phyloP scores from a whole-genome alignment of 768 basidiomycete genomes.

The Ramaria sp. region DNA sequence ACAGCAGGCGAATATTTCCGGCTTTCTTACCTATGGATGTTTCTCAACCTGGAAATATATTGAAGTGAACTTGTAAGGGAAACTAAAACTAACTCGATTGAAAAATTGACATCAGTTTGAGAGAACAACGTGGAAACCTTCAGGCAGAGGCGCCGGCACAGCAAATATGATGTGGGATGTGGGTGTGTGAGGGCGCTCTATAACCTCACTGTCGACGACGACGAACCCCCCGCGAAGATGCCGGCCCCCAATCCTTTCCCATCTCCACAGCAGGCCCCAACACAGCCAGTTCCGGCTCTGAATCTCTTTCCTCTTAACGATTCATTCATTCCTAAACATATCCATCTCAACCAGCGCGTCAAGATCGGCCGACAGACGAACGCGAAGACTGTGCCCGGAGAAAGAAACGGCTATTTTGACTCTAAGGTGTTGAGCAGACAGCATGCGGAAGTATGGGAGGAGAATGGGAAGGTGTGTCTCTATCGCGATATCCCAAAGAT shows the following conservation, averaged over 20 bases:
- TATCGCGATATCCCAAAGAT: neutral
- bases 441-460: constrained; percentile 98
- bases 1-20: too few relatives aligned
- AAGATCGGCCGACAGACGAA: constrained; percentile 97
- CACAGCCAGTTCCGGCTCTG: constrained; percentile 24
- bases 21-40: too few relatives aligned
- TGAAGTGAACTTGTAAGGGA: too few relatives aligned
- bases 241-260: constrained; percentile 4
- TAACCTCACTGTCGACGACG: too few relatives aligned
- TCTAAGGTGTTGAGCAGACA: constrained; percentile 88
- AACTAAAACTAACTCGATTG: too few relatives aligned
- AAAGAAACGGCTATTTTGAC: constrained; percentile 95
- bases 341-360: constrained; percentile 68
- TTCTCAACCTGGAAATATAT: too few relatives aligned
- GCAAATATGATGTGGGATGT: too few relatives aligned
- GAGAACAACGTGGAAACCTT: too few relatives aligned
- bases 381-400: constrained; percentile 81
- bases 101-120: too few relatives aligned
- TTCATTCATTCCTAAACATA: constrained; percentile 90
- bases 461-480: constrained; percentile 61
- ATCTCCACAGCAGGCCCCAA: neutral
- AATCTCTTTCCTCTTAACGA: constrained; percentile 86
- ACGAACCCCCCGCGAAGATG: neutral
- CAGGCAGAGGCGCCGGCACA: too few relatives aligned
- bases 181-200: too few relatives aligned